phyloP scores from a whole-genome alignment of 164 flowering plant species.

The Amborella trichopoda region DNA sequence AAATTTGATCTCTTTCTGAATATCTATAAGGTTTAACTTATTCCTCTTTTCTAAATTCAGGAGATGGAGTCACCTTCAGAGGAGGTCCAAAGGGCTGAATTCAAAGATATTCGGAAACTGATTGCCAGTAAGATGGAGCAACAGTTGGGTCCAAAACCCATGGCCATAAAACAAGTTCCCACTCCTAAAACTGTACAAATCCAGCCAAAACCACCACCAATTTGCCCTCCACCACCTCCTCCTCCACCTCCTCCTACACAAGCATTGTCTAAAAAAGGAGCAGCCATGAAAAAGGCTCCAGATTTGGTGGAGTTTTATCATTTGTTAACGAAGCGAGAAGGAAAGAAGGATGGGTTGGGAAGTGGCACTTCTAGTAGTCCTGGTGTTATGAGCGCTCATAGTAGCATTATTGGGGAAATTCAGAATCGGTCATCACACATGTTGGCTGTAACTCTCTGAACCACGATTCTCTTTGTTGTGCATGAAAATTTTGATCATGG shows the following conservation, averaged over 20 bases:
- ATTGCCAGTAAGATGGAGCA: conserved; percentile 32
- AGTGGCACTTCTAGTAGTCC: conserved; percentile 14
- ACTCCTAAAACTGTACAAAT: conserved; percentile 3
- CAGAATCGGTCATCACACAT: conserved; percentile 66
- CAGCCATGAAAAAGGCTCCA: conserved; percentile 28
- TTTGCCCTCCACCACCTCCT: conserved; percentile 17
- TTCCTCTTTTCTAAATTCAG: conserved; percentile 2
- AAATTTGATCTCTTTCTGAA: background rate
- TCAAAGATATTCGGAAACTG: conserved; percentile 39
- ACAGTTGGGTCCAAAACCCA: conserved; percentile 6
- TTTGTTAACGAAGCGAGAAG: conserved; percentile 31
- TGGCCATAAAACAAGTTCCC: conserved; percentile 4
- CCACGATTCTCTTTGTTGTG: too few relatives aligned
- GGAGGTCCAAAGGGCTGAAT: conserved; percentile 20
- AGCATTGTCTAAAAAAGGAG: conserved; percentile 17
- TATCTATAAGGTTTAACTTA: background rate
- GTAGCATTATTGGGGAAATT: conserved; percentile 70
- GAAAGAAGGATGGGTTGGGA: conserved; percentile 15
- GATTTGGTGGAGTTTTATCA: conserved; percentile 29
- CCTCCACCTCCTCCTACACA: conserved; percentile 21
- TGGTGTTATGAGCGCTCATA: conserved; percentile 30
- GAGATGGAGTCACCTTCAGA: conserved; percentile 18
- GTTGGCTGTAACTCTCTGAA: conserved; percentile 60
- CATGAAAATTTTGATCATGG: too few relatives aligned
- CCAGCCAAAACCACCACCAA: conserved; percentile 9